Percentiles rank a stretch among this genome's conserved stretches.
Evolutionary conservation across 2,329 filamentous ascomycete genomes (phyloP).

Genomic region (Epichloe sylvatica): DNA sequence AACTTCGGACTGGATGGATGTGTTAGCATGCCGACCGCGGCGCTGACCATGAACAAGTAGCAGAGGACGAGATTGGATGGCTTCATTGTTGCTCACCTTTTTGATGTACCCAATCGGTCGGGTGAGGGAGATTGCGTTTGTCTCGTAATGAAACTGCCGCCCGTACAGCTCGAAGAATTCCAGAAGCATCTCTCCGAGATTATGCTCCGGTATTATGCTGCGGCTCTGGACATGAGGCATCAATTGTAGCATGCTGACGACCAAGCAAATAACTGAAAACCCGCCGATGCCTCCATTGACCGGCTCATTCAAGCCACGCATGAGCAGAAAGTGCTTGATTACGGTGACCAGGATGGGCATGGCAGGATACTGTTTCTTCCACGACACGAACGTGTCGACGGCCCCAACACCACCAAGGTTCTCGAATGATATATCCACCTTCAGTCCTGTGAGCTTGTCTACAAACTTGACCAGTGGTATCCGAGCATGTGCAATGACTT

Average conservation of each 20-base stretch:
- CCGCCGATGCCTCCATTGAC: constrained; percentile 83
- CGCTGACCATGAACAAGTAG: neutral
- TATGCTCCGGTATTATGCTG: constrained; percentile 43
- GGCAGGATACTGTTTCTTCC: constrained; percentile 66
- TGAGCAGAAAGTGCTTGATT: constrained; percentile 83
- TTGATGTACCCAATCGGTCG: constrained; percentile 55
- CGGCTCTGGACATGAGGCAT: constrained; percentile 56
- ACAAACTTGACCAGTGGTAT: constrained; percentile 87
- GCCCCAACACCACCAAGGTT: constrained; percentile 71
- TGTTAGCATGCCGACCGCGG: neutral
- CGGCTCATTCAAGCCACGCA: constrained; percentile 85
- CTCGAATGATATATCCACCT: constrained; percentile 90
- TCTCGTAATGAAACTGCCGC: constrained; percentile 57
- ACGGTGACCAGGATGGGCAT: constrained; percentile 79
- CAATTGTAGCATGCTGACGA: constrained; percentile 75
- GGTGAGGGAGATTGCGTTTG: constrained; percentile 60
- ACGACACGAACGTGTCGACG: constrained; percentile 63
- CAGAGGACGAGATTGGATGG: neutral
- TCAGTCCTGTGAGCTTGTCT: constrained; percentile 62
- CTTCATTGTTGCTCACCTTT: constrained; percentile 45
- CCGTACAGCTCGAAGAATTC: constrained; percentile 87
- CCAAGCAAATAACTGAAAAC: constrained; percentile 86
- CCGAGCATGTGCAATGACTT: constrained; percentile 60
- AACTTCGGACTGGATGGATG: constrained; percentile 26
- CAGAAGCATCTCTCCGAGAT: constrained; percentile 70